phyloP scores from a whole-genome alignment of 805 yeast species.

The Brettanomyces nanus region DNA sequence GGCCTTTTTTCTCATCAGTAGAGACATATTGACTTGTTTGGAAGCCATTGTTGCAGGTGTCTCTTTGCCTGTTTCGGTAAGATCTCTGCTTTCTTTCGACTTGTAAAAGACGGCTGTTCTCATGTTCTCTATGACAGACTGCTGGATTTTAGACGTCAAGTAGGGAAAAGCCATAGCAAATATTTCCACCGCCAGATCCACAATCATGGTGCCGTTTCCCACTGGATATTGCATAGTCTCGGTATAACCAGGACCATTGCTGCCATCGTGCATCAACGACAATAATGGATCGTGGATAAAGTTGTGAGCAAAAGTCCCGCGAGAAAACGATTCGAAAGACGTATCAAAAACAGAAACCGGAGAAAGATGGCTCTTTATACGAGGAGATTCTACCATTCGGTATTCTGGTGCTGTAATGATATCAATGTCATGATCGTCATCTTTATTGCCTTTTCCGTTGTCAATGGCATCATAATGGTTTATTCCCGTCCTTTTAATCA shows the following conservation, averaged over 20 bases:
- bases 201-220: slow-evolving; percentile 40
- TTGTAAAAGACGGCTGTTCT: slow-evolving; percentile 43
- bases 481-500: slow-evolving; percentile 15
- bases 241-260: slow-evolving; percentile 26
- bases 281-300: slow-evolving; percentile 34
- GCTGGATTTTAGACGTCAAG: slow-evolving; percentile 71
- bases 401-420: too few species aligned
- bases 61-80: background rate
- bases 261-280: slow-evolving; percentile 22
- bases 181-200: slow-evolving; percentile 75
- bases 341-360: slow-evolving; percentile 26
- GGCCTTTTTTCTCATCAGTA: slow-evolving; percentile 31
- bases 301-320: slow-evolving; percentile 31
- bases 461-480: background rate
- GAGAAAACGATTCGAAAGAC: slow-evolving; percentile 25
- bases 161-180: slow-evolving; percentile 64
- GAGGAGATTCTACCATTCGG: slow-evolving; percentile 27
- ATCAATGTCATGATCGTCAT: slow-evolving; percentile 2
- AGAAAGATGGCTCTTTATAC: slow-evolving; percentile 20
- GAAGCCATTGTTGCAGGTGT: slow-evolving; percentile 21
- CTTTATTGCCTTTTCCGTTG: background rate
- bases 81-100: slow-evolving; percentile 21
- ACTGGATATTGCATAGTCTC: slow-evolving; percentile 31
- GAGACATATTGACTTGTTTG: slow-evolving; percentile 9
- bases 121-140: slow-evolving; percentile 77